These are phyloP conservation scores for Pichia deserticola DNA, from an alignment of 805 yeast genomes.

Conservation along the genomic window DNA sequence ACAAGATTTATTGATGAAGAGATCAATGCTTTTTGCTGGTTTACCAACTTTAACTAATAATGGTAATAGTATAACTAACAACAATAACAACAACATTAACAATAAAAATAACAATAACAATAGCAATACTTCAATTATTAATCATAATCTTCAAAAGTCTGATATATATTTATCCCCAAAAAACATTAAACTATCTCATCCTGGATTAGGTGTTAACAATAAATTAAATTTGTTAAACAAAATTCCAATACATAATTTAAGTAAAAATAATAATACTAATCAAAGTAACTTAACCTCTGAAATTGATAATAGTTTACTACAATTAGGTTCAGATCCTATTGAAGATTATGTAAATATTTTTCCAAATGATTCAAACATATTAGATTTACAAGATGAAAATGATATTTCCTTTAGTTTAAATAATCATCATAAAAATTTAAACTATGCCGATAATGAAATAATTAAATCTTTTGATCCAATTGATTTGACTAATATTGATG, in stretches of 20 bases:
- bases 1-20: background rate
- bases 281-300: background rate
- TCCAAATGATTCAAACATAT: background rate
- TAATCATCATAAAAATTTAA: no score
- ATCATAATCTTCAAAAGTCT: background rate
- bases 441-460: no score
- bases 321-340: conserved; percentile 1
- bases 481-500: background rate
- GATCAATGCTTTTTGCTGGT: conserved; percentile 7
- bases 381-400: background rate
- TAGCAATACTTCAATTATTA: background rate
- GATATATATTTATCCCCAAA: background rate
- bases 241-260: no score
- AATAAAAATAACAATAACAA: background rate
- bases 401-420: background rate
- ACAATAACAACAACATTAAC: background rate
- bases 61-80: no score
- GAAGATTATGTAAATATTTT: conserved; percentile 4
- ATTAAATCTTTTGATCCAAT: background rate
- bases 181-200: background rate
- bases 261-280: background rate
- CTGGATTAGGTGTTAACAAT: conserved; percentile 5
- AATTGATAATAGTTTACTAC: background rate
- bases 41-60: background rate
- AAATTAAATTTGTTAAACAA: conserved; percentile 1